Base-by-base conservation (phyloP, 129 eudicot genomes). In the Erigeron canadensis region DNA sequence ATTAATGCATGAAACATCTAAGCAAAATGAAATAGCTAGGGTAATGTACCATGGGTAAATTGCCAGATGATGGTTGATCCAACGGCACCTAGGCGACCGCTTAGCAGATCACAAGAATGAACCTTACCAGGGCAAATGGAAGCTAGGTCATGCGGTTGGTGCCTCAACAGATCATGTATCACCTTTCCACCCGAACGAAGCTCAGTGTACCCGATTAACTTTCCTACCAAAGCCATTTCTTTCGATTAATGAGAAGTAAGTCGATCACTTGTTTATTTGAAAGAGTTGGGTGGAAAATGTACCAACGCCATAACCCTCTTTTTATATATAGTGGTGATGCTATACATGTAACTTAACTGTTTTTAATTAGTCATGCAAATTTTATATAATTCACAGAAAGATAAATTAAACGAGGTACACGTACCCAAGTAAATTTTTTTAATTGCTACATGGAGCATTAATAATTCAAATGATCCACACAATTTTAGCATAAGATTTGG, bases 91-190 rank as follows among this genome's bases (percentile, higher is more conserved):
- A 12, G 6, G 22, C 9, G 10, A 34, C 66, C 66, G 6, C 66
- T 37, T 61, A 37, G 18, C 21, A 61, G 66, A 61, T 61, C 66
- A 61, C 66, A 61, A 61, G 44, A 45, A 61, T 61, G 67, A 16
- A 61, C 22, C 67, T 61, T 61, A 38, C n/a, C 44, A 15, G 67
- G 67, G 67, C 19, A 12, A 38, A 61, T 61, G 19, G 46, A 34
- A 61, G 67, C 15, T 61, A 61, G 37, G 67, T 61, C 67, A 5
- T 61, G 15, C 11, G 46, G 67, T 61, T 61, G 37, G 67, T 61
- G 67, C 67, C 67, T 61, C 19, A 38, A 38, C 7, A 61, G 67
- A 61, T 61, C 67, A 37, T 61, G 67, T 17, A 61, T 34, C 22
- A 38, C 67, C 10, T 61, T 61, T 44, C 67, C 67, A 61, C 67